These are phyloP conservation scores for Umbelopsis vinacea DNA, from an alignment of 192 early-diverging fungal genomes.

Conservation along the genomic window DNA sequence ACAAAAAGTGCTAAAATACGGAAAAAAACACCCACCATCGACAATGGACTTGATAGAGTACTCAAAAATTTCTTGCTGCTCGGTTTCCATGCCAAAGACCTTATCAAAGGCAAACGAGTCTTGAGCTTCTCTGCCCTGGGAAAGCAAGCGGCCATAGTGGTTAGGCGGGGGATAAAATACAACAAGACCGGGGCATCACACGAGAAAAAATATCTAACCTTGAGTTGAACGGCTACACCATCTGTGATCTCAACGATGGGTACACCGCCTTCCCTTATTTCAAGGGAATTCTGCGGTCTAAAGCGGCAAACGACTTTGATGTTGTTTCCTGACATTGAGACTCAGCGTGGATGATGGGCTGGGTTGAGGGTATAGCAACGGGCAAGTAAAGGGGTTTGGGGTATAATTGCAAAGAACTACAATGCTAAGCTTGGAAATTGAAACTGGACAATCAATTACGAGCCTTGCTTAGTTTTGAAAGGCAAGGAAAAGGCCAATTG, in stretches of 20 bases:
- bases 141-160: neutral
- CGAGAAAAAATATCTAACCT: neutral
- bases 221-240: slow-evolving; percentile 18
- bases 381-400: neutral
- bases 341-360: slow-evolving; percentile 15
- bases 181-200: neutral
- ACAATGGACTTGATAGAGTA: slow-evolving; percentile 91
- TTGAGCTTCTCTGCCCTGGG: slow-evolving; percentile 56
- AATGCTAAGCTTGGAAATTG: neutral
- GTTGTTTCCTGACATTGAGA: slow-evolving; percentile 73
- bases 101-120: slow-evolving; percentile 89
- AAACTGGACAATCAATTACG: neutral
- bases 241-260: slow-evolving; percentile 71
- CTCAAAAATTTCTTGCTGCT: slow-evolving; percentile 87
- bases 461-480: neutral
- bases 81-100: slow-evolving; percentile 83
- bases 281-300: slow-evolving; percentile 91
- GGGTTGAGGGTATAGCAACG: slow-evolving; percentile 6
- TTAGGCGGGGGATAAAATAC: neutral
- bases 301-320: slow-evolving; percentile 98
- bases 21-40: slow-evolving; percentile 78
- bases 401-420: neutral
- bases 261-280: slow-evolving; percentile 90
- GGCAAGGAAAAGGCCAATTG: neutral
- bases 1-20: neutral